These are phyloP conservation scores for Trichoderma cornu-damae DNA, from an alignment of 2,329 filamentous ascomycete species.

Conservation along the genomic window DNA sequence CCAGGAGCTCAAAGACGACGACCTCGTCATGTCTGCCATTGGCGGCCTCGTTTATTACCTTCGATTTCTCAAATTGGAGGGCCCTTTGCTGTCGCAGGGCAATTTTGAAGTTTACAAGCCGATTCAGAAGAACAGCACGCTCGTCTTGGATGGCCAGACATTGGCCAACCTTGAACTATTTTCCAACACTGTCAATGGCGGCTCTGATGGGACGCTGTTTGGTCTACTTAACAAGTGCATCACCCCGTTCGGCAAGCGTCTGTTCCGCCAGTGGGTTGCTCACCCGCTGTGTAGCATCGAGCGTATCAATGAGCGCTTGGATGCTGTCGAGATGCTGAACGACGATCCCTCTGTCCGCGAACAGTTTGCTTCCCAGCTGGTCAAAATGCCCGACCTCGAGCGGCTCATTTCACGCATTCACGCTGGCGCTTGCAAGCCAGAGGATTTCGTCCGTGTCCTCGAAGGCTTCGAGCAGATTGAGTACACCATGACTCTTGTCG, in stretches of 20 bases:
- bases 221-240: slow-evolving; percentile 87
- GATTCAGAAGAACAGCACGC: slow-evolving; percentile 81
- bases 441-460: slow-evolving; percentile 88
- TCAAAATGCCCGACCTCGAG: slow-evolving; percentile 90
- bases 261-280: slow-evolving; percentile 95
- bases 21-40: slow-evolving; percentile 82
- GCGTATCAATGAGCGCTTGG: slow-evolving; percentile 88
- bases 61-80: slow-evolving; percentile 79
- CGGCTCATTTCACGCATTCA: slow-evolving; percentile 91
- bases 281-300: slow-evolving; percentile 82
- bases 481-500: slow-evolving; percentile 79
- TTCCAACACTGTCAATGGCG: slow-evolving; percentile 83
- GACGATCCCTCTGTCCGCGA: slow-evolving; percentile 75
- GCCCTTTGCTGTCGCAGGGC: slow-evolving; percentile 77
- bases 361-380: slow-evolving; percentile 80
- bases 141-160: slow-evolving; percentile 92
- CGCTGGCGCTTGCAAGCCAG: slow-evolving; percentile 79
- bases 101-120: slow-evolving; percentile 92
- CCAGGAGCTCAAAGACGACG: slow-evolving; percentile 66
- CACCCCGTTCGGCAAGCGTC: slow-evolving; percentile 92
- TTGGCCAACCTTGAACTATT: slow-evolving; percentile 98
- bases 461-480: slow-evolving; percentile 98
- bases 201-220: slow-evolving; percentile 81
- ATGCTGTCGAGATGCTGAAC: slow-evolving; percentile 91
- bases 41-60: slow-evolving; percentile 87